phyloP scores from a whole-genome alignment of 192 early-diverging fungal genomes.

The Linnemannia zychae region DNA sequence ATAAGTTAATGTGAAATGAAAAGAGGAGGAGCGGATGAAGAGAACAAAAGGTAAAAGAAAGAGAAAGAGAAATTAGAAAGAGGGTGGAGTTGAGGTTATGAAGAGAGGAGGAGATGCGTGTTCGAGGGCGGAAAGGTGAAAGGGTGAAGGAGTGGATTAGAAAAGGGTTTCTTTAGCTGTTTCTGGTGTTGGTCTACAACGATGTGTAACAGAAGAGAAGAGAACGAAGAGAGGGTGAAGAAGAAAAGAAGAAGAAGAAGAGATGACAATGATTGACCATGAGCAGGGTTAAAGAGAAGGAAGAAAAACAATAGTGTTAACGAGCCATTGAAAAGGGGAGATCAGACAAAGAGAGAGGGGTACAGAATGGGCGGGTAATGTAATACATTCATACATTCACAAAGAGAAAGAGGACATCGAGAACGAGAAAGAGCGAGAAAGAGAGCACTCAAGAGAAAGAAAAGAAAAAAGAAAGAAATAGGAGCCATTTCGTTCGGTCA shows the following conservation, averaged over 20 bases:
- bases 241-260: neutral
- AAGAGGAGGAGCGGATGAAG: neutral
- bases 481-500: neutral
- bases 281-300: neutral
- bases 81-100: neutral
- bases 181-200: neutral
- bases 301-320: neutral
- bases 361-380: neutral
- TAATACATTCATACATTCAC: neutral
- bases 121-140: slow-evolving; percentile 2
- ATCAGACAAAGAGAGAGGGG: neutral
- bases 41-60: neutral
- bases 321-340: neutral
- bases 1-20: slow-evolving; percentile 3
- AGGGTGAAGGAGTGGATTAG: neutral
- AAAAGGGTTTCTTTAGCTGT: neutral
- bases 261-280: neutral
- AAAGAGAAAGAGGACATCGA: neutral
- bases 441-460: neutral
- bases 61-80: neutral
- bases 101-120: slow-evolving; percentile 2
- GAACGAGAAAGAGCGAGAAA: neutral
- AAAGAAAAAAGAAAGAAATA: neutral
- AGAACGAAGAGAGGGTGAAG: neutral
- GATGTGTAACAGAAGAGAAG: neutral